Evolutionary conservation across 148 eudicot genomes (phyloP).

Genomic region (Drosera capensis): DNA sequence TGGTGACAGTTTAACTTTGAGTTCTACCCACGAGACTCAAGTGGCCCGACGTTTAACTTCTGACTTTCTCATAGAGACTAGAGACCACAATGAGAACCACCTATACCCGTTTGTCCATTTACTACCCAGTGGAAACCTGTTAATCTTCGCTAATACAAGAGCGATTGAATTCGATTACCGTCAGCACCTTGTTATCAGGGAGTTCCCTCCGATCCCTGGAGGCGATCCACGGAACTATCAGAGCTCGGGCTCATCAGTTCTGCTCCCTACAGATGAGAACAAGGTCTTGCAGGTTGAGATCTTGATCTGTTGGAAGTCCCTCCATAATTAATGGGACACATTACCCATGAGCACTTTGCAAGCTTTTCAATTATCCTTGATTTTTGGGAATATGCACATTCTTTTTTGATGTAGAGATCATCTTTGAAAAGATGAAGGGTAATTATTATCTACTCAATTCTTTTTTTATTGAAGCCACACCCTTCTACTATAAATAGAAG

Average conservation of each 20-base stretch:
- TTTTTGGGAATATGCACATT: too few relatives aligned
- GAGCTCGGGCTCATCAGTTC: conserved; percentile 61
- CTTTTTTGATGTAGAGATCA: too few relatives aligned
- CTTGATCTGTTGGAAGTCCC: too few relatives aligned
- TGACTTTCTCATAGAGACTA: conserved; percentile 48
- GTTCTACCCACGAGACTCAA: conserved; percentile 36
- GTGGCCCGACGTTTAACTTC: conserved; percentile 11
- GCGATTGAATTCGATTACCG: conserved; percentile 43
- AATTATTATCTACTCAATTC: too few relatives aligned
- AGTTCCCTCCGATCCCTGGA: conserved; percentile 36
- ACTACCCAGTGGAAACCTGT: conserved; percentile 62
- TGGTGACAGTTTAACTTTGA: conserved; percentile 53
- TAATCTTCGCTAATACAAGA: conserved; percentile 62
- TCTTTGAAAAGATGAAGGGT: too few relatives aligned
- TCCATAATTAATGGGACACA: too few relatives aligned
- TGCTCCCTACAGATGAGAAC: conserved; percentile 56
- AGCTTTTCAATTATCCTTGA: too few relatives aligned
- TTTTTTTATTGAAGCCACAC: too few relatives aligned
- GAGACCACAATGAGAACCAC: conserved; percentile 47
- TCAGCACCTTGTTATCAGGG: conserved; percentile 23
- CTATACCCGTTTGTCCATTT: conserved; percentile 71
- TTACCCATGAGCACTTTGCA: too few relatives aligned
- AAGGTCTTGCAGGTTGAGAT: conserved; percentile 23
- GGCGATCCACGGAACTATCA: conserved; percentile 61
- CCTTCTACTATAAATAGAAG: too few relatives aligned